Evolutionary conservation across 2,329 filamentous ascomycete genomes (phyloP), one percentile per base, ranked within the genome.

Genomic region (Dactylellina haptotyla): DNA sequence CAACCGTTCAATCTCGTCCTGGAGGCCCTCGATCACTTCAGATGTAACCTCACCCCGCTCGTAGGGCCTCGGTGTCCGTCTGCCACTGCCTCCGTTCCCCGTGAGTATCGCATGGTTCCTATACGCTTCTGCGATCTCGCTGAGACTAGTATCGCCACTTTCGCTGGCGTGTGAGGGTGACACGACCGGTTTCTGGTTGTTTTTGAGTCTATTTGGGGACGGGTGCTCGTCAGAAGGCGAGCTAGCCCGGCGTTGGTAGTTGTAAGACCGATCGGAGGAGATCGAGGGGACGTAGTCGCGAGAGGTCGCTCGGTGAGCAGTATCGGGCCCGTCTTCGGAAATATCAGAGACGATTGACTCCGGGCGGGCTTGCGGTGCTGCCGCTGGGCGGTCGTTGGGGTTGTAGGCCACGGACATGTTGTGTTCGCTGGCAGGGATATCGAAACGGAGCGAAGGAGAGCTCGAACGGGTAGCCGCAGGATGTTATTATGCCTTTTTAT

Each of bases 11-110:
- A 73, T 73, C 69, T 73, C 61, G 26, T 66, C 69, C 41, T 73
- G 69, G 2, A 73, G 30, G 28, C 69, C 61, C 30, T 64, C 61
- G 46, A 73, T 56, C 37, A 73, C 69, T 28, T 73, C 69, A 37
- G 61, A 73, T n/a, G 56, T 73, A 25, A 73, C 61, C 28, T 73
- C 69, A 30, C 69, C 69, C 61, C 69, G 64, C 61, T 73, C 69
- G 34, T 66, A 73, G 4, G 61, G 26, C 45, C 48, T 73, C 8
- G 69, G 69, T 28, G 69, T 73, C 51, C 69, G 50, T 18, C 69
- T 61, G 14, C 69, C 69, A 16, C 45, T 58, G n/a, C 28, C 48
- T 14, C 32, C 28, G 16, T 26, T 10, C 1, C 48, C 61, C 32
- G 61, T 41, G 32, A 73, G 37, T 34, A 62, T 66, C n/a, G 69